phyloP scores from a whole-genome alignment of 1,139 yeast species.

The Eremothecium gossypii region DNA sequence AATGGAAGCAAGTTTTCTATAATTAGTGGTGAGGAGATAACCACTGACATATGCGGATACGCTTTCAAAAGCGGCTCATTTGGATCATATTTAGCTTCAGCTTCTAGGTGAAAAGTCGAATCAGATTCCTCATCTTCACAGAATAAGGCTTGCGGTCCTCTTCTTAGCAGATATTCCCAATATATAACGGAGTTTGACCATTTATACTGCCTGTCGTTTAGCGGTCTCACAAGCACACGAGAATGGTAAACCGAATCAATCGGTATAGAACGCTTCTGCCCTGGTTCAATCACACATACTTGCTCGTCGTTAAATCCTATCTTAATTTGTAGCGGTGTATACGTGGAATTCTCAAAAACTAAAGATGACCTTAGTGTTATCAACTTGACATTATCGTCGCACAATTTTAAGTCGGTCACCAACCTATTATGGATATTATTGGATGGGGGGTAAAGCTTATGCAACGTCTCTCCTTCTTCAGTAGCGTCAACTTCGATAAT shows the following conservation, averaged over 20 bases:
- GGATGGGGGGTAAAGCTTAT: constrained; percentile 55
- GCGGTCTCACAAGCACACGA: constrained; percentile 54
- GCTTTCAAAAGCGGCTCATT: constrained; percentile 62
- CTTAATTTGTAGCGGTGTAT: constrained; percentile 51
- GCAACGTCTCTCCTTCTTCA: constrained; percentile 76
- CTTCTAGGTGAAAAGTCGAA: constrained; percentile 58
- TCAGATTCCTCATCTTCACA: constrained; percentile 44
- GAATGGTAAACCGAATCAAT: constrained; percentile 57
- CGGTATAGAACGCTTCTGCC: constrained; percentile 57
- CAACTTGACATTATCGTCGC: constrained; percentile 69
- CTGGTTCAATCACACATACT: constrained; percentile 39
- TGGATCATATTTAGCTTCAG: constrained; percentile 54
- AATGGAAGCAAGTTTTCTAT: constrained; percentile 79
- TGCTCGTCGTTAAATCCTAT: constrained; percentile 28
- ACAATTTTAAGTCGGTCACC: constrained; percentile 58
- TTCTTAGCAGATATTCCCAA: constrained; percentile 58
- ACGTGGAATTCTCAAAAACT: constrained; percentile 49
- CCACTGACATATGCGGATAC: constrained; percentile 77
- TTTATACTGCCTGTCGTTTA: constrained; percentile 39
- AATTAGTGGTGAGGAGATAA: constrained; percentile 79
- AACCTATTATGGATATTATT: constrained; percentile 63
- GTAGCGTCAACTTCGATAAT: constrained; percentile 51
- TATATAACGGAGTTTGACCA: constrained; percentile 58
- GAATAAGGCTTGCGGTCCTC: constrained; percentile 45
- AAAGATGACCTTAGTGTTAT: constrained; percentile 71